Evolutionary conservation across 805 yeast genomes (phyloP), one percentile per base, ranked within the genome.

Genomic region (Lipomyces kockii): DNA sequence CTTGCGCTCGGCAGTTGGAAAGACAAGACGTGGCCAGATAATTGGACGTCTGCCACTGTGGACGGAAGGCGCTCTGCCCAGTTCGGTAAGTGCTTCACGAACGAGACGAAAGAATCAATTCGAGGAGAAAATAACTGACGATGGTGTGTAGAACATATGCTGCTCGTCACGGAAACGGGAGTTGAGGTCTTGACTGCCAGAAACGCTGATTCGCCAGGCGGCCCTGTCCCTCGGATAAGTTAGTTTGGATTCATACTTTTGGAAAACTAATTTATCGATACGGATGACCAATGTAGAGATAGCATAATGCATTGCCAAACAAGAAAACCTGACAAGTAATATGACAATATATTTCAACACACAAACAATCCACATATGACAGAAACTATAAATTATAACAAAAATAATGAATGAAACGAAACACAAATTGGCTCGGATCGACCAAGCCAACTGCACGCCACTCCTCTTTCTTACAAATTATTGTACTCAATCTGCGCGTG

Each of bases 61-160:
- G 99, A 95, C 77, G 99, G 99, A 63, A 86, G 86, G 75, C 82
- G 85, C 68, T 88, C 94, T 74, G 98, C 99, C 0, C 99, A 95
- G 79, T 95, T 95, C 74, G 97, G 70, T 67, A 61, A 63, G 71
- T 60, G 9, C 17, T 34, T 32, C 22, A 22, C 37, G 22, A n/a
- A 17, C 17, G 20, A 29, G 7, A 29, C 32, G 32, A 29, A 29
- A 29, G 32, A 29, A 27, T 22, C 32, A 27, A 4, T 27, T 9
- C 22, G 53, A 12, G 53, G 11, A 11, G n/a, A 9, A 6, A 11
- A 8, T 20, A 49, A 34, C 17, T 22, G 22, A 20, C 25, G 22
- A 27, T 17, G 35, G n/a, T n/a, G 39, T 52, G 4, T 60, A 69
- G 83, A 95, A 80, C 98, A 95, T 78, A 94, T 96, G 76, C 75